phyloP scores from a whole-genome alignment of 495 filamentous ascomycete genomes.

The Schizothecium vesticola region DNA sequence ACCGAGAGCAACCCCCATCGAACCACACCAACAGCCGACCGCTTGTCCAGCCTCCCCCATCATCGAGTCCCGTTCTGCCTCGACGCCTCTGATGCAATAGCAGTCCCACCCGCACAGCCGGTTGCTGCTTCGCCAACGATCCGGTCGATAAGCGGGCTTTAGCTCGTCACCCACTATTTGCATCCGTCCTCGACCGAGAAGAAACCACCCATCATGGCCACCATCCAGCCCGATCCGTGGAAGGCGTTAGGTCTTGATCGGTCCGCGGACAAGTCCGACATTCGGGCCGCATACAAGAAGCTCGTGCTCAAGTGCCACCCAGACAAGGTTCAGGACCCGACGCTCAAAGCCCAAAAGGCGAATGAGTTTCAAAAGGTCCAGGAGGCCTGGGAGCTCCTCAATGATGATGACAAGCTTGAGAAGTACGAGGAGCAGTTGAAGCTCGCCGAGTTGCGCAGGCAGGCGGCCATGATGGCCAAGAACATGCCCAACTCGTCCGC shows the following conservation, averaged over 20 bases:
- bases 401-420: constrained; percentile 63
- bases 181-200: background rate
- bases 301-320: constrained; percentile 91
- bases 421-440: constrained; percentile 74
- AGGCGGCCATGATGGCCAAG: constrained; percentile 24
- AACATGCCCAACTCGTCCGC: constrained; percentile 35
- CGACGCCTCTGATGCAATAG: constrained; percentile 36
- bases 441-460: constrained; percentile 46
- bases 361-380: constrained; percentile 92
- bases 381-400: constrained; percentile 86
- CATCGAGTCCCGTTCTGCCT: constrained; percentile 1
- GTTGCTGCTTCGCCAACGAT: constrained; percentile 22
- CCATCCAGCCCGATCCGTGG: constrained; percentile 77
- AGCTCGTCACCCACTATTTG: constrained; percentile 10
- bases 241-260: constrained; percentile 68
- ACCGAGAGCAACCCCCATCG: background rate
- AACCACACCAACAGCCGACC: constrained; percentile 6
- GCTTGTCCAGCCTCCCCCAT: constrained; percentile 1
- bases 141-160: constrained; percentile 4
- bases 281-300: constrained; percentile 82
- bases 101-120: constrained; percentile 23
- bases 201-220: constrained; percentile 49
- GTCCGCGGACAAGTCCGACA: constrained; percentile 65
- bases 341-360: constrained; percentile 59
- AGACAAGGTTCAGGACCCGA: constrained; percentile 81